Base-by-base conservation (phyloP, 208 protist species). In the Trypanosoma conorhini region DNA sequence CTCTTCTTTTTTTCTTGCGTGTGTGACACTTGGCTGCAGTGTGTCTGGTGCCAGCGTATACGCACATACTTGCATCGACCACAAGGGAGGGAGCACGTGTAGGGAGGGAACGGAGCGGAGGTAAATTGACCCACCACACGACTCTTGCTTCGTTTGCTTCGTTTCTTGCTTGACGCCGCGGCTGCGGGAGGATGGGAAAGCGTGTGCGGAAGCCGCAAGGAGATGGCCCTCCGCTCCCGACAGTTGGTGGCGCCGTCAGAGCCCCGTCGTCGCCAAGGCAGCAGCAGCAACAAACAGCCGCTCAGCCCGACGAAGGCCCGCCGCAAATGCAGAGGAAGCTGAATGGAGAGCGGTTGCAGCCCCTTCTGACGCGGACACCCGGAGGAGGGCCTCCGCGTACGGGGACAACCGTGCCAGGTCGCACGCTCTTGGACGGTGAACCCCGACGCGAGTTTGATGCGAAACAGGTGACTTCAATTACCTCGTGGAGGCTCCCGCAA, bases 1-100 rank as follows among this genome's bases (percentile, higher is more conserved):
- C 22, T 62, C 24, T 24, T 62, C 24, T 62, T 62, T 62, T 19
- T 62, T 42, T 62, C 19, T 62, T 40, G n/a, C n/a, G n/a, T n/a
- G n/a, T n/a, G n/a, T n/a, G n/a, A n/a, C n/a, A n/a, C n/a, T n/a
- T n/a, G n/a, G n/a, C n/a, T n/a, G n/a, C n/a, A n/a, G n/a, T n/a
- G n/a, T n/a, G n/a, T n/a, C n/a, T n/a, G n/a, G n/a, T n/a, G n/a
- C n/a, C n/a, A n/a, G n/a, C n/a, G n/a, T n/a, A n/a, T n/a, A n/a
- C n/a, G n/a, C n/a, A n/a, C n/a, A n/a, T n/a, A n/a, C n/a, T n/a
- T n/a, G n/a, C n/a, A n/a, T n/a, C n/a, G n/a, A n/a, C n/a, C n/a
- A n/a, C n/a, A n/a, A n/a, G n/a, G n/a, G n/a, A n/a, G n/a, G n/a
- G n/a, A n/a, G n/a, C n/a, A n/a, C n/a, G n/a, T n/a, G n/a, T n/a